Percentiles rank a stretch among this genome's conserved stretches.
phyloP scores from a whole-genome alignment of 2,329 filamentous ascomycete species.

The Phyllosticta capitalensis region DNA sequence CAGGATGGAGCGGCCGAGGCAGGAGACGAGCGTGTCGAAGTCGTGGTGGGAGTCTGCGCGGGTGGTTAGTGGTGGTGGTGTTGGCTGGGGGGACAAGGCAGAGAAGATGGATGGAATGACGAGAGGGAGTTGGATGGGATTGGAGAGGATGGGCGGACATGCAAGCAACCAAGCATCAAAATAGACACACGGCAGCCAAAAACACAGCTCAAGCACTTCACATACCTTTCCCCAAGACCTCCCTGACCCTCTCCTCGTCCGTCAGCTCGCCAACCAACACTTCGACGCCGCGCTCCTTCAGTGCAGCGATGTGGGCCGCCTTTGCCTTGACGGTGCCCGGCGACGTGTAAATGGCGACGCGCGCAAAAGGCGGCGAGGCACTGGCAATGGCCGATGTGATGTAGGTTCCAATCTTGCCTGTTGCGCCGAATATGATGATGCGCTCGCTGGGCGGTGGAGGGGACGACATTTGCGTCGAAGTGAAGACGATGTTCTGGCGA shows the following conservation, averaged over 20 bases:
- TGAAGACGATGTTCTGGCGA: too few relatives aligned
- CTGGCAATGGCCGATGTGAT: conserved; percentile 43
- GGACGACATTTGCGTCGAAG: not conserved
- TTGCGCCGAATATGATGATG: conserved; percentile 45
- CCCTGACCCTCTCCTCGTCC: conserved; percentile 42
- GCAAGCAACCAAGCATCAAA: not conserved
- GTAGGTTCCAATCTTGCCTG: conserved; percentile 42
- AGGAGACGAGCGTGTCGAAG: conserved; percentile 57
- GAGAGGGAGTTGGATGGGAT: not conserved
- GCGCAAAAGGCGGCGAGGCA: conserved; percentile 35
- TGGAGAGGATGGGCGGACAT: too few relatives aligned
- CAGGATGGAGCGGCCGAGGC: conserved; percentile 55
- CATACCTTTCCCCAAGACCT: conserved; percentile 11
- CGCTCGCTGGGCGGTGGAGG: conserved; percentile 23
- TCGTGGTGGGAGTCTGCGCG: conserved; percentile 31
- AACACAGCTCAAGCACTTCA: too few relatives aligned
- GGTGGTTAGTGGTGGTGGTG: not conserved
- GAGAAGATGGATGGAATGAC: not conserved
- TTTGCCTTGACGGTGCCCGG: conserved; percentile 43
- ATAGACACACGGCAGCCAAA: too few relatives aligned
- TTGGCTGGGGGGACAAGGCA: not conserved
- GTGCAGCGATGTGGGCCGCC: conserved; percentile 35
- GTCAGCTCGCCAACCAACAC: conserved; percentile 48
- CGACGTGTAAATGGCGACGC: conserved; percentile 49
- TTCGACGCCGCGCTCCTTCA: conserved; percentile 40